Base-by-base conservation (phyloP, 1,284 basidiomycete species). In the Pseudozyma hubeiensis region DNA sequence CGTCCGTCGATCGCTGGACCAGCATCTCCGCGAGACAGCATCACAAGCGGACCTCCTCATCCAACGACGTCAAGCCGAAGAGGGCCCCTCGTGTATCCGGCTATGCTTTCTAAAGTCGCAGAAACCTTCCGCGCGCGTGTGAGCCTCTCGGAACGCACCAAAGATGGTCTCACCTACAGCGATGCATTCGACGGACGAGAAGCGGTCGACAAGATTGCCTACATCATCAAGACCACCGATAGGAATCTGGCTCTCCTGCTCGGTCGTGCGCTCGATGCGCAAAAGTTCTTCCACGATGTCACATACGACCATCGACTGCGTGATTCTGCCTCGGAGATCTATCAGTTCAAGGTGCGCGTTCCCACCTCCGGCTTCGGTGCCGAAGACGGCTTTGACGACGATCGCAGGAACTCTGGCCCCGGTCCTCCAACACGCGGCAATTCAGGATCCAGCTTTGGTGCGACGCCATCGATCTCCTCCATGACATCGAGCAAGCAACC, bases 201-300 rank as follows among this genome's bases (percentile, higher is more conserved):
- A 81, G 97, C 97, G 0, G 96, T 99, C 33, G 93, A 96, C 85
- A 92, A 93, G 85, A 93, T 99, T 75, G 92, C 93, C 17, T 93
- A 95, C 82, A 96, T 99, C 85, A 97, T 98, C 88, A 96, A 95
- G 86, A 99, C 96, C 3, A 94, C 93, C 7, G 97, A 99, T 85
- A 89, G 97, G 17, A 98, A 97, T 85, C 89, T 99, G 24, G 97
- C 97, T 5, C 86, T 99, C 47, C 88, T 99, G 3, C 89, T 99
- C 10, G 97, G 97, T 13, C 89, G 97, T 50, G 94, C 96, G 6
- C 88, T 99, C 59, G 97, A 99, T 83, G 92, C 94, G 13, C 97
- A 99, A 86, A 99, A 98, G 86, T 98, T 96, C 87, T 99, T 99
- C 85, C 97, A 99, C 85, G 97, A 98, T 81, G 97, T 99, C 73